Percentiles rank a stretch among this genome's conserved stretches.
These are phyloP conservation scores for Rhazya stricta DNA, from an alignment of 257 asterid species.

Conservation along the genomic window DNA sequence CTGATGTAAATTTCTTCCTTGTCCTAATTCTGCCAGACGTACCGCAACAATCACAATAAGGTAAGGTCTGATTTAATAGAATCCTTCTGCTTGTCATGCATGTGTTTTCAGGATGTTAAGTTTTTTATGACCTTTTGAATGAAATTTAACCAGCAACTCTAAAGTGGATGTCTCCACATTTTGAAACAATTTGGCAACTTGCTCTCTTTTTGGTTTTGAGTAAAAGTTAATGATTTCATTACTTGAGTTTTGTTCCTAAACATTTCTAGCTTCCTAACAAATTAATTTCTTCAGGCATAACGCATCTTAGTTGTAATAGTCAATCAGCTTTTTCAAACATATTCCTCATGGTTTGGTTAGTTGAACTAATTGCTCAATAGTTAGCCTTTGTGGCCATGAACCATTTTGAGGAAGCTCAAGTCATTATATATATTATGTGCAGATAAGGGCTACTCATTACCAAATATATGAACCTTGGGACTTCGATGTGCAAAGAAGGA, in stretches of 20 bases:
- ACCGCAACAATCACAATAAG: slow-evolving; percentile 96
- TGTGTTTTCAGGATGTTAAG: not conserved
- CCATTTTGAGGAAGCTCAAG: slow-evolving; percentile 4
- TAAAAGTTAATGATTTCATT: not conserved
- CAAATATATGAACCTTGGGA: slow-evolving; percentile 95
- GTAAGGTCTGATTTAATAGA: slow-evolving; percentile 34
- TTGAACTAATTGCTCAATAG: not conserved
- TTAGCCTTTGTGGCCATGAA: not conserved
- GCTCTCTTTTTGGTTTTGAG: not conserved
- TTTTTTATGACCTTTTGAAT: not conserved
- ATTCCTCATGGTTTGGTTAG: not conserved
- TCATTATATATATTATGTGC: slow-evolving; percentile 17
- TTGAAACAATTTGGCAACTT: not conserved
- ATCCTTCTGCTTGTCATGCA: slow-evolving; percentile 15
- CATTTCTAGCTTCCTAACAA: not conserved
- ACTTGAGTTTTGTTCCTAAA: not conserved
- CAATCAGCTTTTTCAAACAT: not conserved
- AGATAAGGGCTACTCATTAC: slow-evolving; percentile 95
- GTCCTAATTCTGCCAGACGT: slow-evolving; percentile 61
- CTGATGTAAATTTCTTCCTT: slow-evolving; percentile 26
- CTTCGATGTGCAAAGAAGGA: slow-evolving; percentile 97
- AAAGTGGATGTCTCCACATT: not conserved
- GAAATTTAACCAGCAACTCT: not conserved
- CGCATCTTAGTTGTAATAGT: too few species aligned
- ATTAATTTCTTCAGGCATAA: not conserved